Conservation (phyloP, 331 rosid species). For the Prunus yedoensis region DNA sequence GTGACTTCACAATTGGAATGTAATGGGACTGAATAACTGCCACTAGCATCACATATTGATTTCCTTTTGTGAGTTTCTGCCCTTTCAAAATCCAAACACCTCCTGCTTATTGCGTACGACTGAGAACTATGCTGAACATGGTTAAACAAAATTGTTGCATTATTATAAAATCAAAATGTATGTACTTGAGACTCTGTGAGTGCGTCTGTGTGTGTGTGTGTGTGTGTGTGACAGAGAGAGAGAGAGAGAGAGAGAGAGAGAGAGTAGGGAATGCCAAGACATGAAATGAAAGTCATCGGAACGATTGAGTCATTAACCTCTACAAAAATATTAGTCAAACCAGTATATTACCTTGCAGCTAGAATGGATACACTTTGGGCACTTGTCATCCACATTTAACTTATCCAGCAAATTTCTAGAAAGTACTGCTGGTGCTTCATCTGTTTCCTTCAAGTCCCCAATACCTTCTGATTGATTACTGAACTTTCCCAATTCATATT, state of each 20-base stretch:
- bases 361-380: slow-evolving; percentile 1
- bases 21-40: background rate
- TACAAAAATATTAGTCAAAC: background rate
- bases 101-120: slow-evolving; percentile 22
- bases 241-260: too few relatives aligned
- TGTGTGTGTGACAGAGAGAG: too few relatives aligned
- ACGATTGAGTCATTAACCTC: too few relatives aligned
- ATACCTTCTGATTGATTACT: slow-evolving; percentile 11
- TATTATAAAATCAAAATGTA: background rate
- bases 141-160: background rate
- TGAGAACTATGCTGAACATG: slow-evolving; percentile 20
- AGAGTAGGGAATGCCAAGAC: too few relatives aligned
- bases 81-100: slow-evolving; percentile 34
- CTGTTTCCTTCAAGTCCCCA: slow-evolving; percentile 7
- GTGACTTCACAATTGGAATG: slow-evolving; percentile 9
- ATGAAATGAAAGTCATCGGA: too few relatives aligned
- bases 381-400: slow-evolving; percentile 20
- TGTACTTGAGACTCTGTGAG: too few relatives aligned
- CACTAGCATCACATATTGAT: slow-evolving; percentile 2
- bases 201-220: too few relatives aligned
- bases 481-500: background rate
- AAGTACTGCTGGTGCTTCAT: background rate
- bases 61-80: slow-evolving; percentile 21
- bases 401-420: slow-evolving; percentile 6
- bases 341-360: slow-evolving; percentile 17